These are phyloP conservation scores for Rosa persica DNA, from an alignment of 306 rosid species.

Conservation along the genomic window DNA sequence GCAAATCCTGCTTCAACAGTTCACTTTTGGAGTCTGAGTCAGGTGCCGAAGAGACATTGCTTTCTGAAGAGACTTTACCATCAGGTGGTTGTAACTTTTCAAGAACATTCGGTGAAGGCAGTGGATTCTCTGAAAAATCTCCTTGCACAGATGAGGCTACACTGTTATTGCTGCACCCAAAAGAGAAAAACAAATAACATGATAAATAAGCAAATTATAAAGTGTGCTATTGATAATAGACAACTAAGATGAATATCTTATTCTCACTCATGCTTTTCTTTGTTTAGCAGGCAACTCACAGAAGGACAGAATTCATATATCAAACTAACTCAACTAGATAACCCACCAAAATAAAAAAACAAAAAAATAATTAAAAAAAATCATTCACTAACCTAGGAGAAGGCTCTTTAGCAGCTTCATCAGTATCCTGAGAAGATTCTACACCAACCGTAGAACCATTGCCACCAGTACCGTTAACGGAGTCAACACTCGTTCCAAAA, in stretches of 20 bases:
- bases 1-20: constrained; percentile 43
- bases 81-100: constrained; percentile 40
- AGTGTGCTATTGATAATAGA: not conserved
- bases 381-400: constrained; percentile 59
- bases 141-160: constrained; percentile 33
- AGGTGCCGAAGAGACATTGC: constrained; percentile 20
- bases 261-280: not conserved
- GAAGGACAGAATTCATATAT: not conserved
- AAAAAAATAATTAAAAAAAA: not conserved
- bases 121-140: constrained; percentile 43
- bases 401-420: constrained; percentile 38
- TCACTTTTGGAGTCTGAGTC: constrained; percentile 43
- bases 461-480: constrained; percentile 33
- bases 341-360: too few species aligned
- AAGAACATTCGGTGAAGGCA: constrained; percentile 35
- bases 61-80: constrained; percentile 37
- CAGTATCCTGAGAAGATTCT: constrained; percentile 43
- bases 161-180: constrained; percentile 47
- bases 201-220: not conserved
- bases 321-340: not conserved
- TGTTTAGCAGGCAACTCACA: not conserved
- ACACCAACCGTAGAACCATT: constrained; percentile 25
- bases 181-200: constrained; percentile 3
- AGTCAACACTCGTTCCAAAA: constrained; percentile 32
- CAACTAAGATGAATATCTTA: not conserved